These are phyloP conservation scores for Balakata baccata DNA, from an alignment of 345 rosid genomes.

Conservation along the genomic window DNA sequence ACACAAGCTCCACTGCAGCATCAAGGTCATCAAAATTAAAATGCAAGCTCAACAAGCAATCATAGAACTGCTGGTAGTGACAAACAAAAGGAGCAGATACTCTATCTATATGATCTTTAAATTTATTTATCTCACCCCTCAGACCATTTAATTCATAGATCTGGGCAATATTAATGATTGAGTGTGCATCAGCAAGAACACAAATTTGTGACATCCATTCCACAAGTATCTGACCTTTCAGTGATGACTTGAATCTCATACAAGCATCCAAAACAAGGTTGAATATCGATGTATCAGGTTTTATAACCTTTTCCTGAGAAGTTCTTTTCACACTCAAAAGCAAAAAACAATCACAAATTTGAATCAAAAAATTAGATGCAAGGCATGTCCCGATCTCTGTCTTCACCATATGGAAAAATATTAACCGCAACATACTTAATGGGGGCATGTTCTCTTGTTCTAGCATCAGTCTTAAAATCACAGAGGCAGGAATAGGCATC, in stretches of 20 bases:
- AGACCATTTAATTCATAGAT: constrained; percentile 72
- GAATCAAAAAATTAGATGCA: constrained; percentile 65
- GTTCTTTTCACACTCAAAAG: constrained; percentile 19
- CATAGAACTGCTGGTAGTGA: constrained; percentile 57
- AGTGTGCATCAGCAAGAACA: constrained; percentile 68
- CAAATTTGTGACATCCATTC: constrained; percentile 61
- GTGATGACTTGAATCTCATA: constrained; percentile 55
- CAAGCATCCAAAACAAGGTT: constrained; percentile 77
- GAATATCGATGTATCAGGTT: constrained; percentile 62
- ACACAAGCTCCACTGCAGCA: constrained; percentile 56
- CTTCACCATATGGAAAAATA: constrained; percentile 74
- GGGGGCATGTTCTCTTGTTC: constrained; percentile 38
- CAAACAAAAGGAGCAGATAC: constrained; percentile 40
- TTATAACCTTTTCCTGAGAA: constrained; percentile 30
- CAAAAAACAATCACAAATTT: constrained; percentile 46
- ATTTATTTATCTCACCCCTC: constrained; percentile 69
- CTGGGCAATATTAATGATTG: constrained; percentile 52
- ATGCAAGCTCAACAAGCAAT: constrained; percentile 63
- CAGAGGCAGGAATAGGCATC: constrained; percentile 53
- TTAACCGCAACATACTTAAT: constrained; percentile 35
- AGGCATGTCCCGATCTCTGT: constrained; percentile 60
- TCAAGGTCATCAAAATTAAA: constrained; percentile 69
- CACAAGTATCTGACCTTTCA: constrained; percentile 67
- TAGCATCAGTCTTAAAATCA: constrained; percentile 54
- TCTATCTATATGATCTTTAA: constrained; percentile 49